Percentiles rank a stretch among this genome's conserved stretches.
Evolutionary conservation across 73 alveolate species (phyloP).

Genomic region (Uronychia setigera): DNA sequence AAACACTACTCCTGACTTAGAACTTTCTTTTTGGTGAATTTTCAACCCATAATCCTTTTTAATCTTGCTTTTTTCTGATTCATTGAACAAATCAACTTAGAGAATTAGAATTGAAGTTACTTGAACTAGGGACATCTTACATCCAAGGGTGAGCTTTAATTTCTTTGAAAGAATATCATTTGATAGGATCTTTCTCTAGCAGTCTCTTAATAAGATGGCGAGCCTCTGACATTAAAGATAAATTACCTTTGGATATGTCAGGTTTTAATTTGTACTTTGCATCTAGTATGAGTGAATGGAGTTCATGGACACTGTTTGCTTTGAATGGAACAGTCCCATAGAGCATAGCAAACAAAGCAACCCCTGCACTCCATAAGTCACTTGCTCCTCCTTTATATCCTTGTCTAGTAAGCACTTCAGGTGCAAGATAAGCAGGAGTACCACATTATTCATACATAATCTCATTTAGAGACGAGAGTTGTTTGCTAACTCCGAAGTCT

Average conservation of each 20-base stretch:
- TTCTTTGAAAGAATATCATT: slow-evolving; percentile 8
- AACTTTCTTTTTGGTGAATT: background rate
- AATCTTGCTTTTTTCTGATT: background rate
- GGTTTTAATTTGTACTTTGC: slow-evolving; percentile 31
- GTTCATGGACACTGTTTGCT: slow-evolving; percentile 36
- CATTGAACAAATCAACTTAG: background rate
- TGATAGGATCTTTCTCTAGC: slow-evolving; percentile 22
- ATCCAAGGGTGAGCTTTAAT: slow-evolving; percentile 13
- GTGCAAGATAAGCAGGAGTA: background rate
- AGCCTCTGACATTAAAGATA: slow-evolving; percentile 17
- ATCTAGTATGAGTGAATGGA: slow-evolving; percentile 23
- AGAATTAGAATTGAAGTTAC: background rate
- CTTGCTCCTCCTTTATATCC: slow-evolving; percentile 50
- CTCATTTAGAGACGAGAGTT: slow-evolving; percentile 58
- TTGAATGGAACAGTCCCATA: slow-evolving; percentile 50
- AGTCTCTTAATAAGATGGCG: slow-evolving; percentile 22
- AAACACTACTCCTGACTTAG: too few relatives aligned
- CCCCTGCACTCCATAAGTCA: slow-evolving; percentile 51
- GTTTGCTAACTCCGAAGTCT: slow-evolving; percentile 97
- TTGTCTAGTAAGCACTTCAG: slow-evolving; percentile 29
- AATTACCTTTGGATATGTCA: slow-evolving; percentile 35
- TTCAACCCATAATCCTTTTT: background rate
- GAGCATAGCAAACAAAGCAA: slow-evolving; percentile 42
- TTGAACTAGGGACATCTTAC: background rate
- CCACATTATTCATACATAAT: background rate